A percentile compares a stretch with the other conserved stretches of the same genome.
phyloP scores from a whole-genome alignment of 106 monocot species.

The Apostasia ramifera region DNA sequence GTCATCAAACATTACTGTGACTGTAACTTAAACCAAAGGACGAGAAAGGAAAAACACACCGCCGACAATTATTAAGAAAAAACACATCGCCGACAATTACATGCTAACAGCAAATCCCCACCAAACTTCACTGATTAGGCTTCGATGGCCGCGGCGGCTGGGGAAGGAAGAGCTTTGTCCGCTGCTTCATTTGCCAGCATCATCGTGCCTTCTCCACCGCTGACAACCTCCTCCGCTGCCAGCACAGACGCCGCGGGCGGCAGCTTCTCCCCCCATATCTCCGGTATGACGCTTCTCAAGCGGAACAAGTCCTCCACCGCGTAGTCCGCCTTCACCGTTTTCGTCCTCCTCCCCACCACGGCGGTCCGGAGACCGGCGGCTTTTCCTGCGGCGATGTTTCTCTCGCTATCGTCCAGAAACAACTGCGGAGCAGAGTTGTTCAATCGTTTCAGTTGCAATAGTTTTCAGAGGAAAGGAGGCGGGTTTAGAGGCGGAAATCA shows the following conservation, averaged over 20 bases:
- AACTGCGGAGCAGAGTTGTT: constrained; percentile 19
- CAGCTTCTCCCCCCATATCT: constrained; percentile 32
- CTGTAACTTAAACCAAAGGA: too few relatives aligned
- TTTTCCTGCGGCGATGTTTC: constrained; percentile 81
- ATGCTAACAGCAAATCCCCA: too few relatives aligned
- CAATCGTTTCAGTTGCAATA: neutral
- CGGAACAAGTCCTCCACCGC: constrained; percentile 25
- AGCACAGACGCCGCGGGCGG: too few relatives aligned
- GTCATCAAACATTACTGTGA: too few relatives aligned
- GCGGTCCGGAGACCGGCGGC: constrained; percentile 55
- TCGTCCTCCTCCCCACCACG: constrained; percentile 59
- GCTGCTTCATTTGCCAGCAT: constrained; percentile 24
- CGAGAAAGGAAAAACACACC: too few relatives aligned
- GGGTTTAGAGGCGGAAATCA: too few relatives aligned
- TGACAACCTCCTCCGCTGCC: neutral
- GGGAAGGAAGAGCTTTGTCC: constrained; percentile 1
- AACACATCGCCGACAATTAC: too few relatives aligned
- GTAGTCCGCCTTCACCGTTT: constrained; percentile 49
- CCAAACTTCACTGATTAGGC: constrained; percentile 13
- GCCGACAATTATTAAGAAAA: too few relatives aligned
- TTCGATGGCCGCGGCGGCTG: constrained; percentile 20
- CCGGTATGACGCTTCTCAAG: constrained; percentile 33
- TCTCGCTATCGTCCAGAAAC: constrained; percentile 88
- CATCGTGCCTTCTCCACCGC: neutral
- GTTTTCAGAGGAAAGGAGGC: too few relatives aligned